Base-by-base conservation (phyloP, 768 basidiomycete genomes). In the Scleroderma citrinum region DNA sequence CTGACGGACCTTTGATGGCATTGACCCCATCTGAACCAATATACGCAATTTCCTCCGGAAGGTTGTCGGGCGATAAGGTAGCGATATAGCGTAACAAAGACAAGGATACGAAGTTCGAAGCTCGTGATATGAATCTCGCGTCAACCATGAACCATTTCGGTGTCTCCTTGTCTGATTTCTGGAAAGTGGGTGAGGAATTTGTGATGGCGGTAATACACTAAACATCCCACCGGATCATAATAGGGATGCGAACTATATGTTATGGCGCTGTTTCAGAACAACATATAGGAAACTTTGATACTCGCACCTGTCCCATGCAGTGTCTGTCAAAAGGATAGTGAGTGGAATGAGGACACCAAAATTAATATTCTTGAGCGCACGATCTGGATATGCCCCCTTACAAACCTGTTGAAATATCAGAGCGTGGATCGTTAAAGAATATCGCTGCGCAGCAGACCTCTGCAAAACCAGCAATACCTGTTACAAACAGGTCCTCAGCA, bases 111-210 rank as follows among this genome's bases (percentile, higher is more conserved):
- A 92, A 92, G 68, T 93, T 73, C 26, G 65, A 56, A 5, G 86
- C 76, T 20, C 87, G 80, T 6, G 77, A 70, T 14, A 66, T 57
- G 64, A 94, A 93, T 29, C 76, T 77, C 45, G 85, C 69, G 57
- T 92, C 83, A 31, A 93, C 87, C 93, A 97, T 97, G 71, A 76
- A 93, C 93, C 93, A 97, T 61, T 77, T 88, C 2, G 93, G 93
- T 11, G 81, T 73, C 3, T 75, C 73, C 58, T 81, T 58, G 48
- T 90, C 75, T 2, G 91, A 79, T 80, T 94, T 94, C 89, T 91
- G 58, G 47, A 21, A 14, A n/a, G 30, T 17, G 20, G 3, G 20
- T 42, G 38, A 46, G 52, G n/a, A 31, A 44, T 32, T 12, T 23
- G 44, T 26, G 43, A n/a, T 26, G 44, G 23, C 26, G 31, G 24